Evolutionary conservation across 2,329 filamentous ascomycete species (phyloP).

Genomic region (Aspergillus udagawae): DNA sequence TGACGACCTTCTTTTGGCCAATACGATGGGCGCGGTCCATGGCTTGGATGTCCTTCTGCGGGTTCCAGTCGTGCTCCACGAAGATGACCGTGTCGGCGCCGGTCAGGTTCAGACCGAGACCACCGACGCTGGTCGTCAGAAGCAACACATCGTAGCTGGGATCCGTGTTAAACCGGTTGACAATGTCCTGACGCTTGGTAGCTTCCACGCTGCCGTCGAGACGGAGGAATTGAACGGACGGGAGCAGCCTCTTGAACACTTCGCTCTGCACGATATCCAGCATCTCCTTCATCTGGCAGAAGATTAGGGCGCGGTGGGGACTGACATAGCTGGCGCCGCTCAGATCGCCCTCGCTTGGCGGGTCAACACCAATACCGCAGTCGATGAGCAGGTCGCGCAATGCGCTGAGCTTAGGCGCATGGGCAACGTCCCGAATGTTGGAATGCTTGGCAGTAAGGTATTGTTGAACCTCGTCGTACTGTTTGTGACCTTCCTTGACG

Average conservation of each 20-base stretch:
- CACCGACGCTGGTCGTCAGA: slow-evolving; percentile 91
- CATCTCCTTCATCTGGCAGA: slow-evolving; percentile 99
- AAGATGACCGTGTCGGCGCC: slow-evolving; percentile 99
- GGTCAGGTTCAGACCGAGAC: slow-evolving; percentile 88
- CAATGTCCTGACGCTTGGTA: slow-evolving; percentile 90
- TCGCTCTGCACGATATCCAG: slow-evolving; percentile 97
- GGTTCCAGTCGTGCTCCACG: slow-evolving; percentile 99
- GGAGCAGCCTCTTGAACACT: slow-evolving; percentile 85
- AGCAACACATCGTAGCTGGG: slow-evolving; percentile 93
- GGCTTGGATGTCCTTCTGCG: slow-evolving; percentile 95
- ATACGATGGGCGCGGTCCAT: slow-evolving; percentile 99
- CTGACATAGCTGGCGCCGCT: slow-evolving; percentile 76
- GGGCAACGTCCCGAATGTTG: slow-evolving; percentile 74
- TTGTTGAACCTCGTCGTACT: slow-evolving; percentile 83
- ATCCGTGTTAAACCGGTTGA: slow-evolving; percentile 98
- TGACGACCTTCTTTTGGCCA: slow-evolving; percentile 99
- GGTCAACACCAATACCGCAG: slow-evolving; percentile 86
- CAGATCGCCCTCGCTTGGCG: slow-evolving; percentile 50
- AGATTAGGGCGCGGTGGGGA: slow-evolving; percentile 90
- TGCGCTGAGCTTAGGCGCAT: slow-evolving; percentile 89
- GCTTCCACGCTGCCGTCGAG: slow-evolving; percentile 91
- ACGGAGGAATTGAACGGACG: slow-evolving; percentile 87
- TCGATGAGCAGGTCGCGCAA: slow-evolving; percentile 93
- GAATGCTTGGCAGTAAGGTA: slow-evolving; percentile 75
- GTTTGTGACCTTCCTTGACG: slow-evolving; percentile 87